Conservation (phyloP, 345 rosid genomes). For the Ceriops tagal region DNA sequence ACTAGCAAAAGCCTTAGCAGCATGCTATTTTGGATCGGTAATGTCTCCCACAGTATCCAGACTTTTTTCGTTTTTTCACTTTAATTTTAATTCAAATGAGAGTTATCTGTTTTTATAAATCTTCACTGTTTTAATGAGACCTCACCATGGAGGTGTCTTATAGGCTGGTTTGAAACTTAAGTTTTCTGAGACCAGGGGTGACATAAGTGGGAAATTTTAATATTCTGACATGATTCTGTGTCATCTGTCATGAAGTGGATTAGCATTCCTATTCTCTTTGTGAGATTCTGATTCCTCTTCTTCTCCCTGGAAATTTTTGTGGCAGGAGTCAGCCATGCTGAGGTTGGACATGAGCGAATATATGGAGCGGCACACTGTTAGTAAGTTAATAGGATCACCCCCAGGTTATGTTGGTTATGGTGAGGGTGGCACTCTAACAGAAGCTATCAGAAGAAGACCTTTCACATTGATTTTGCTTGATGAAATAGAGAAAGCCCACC, state of each 20-base stretch:
- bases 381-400: slow-evolving; percentile 93
- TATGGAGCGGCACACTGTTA: slow-evolving; percentile 97
- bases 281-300: neutral
- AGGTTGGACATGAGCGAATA: slow-evolving; percentile 99
- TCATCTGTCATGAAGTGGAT: neutral
- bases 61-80: neutral
- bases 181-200: too few relatives aligned
- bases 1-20: slow-evolving; percentile 84
- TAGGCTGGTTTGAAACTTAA: too few relatives aligned
- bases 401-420: slow-evolving; percentile 93
- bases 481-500: slow-evolving; percentile 58
- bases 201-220: too few relatives aligned
- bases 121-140: neutral
- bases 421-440: slow-evolving; percentile 92
- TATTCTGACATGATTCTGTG: too few relatives aligned
- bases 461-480: slow-evolving; percentile 76
- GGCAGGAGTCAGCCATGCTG: slow-evolving; percentile 87
- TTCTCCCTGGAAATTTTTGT: slow-evolving; percentile 9
- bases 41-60: slow-evolving; percentile 22
- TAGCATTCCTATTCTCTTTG: slow-evolving; percentile 11
- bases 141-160: too few relatives aligned
- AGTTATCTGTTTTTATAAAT: neutral
- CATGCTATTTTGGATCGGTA: slow-evolving; percentile 87
- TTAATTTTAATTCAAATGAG: neutral
- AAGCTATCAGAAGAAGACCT: slow-evolving; percentile 92